A percentile compares a stretch with the other conserved stretches of the same genome.
phyloP scores from a whole-genome alignment of 331 rosid genomes.

The Quercus tomentella region DNA sequence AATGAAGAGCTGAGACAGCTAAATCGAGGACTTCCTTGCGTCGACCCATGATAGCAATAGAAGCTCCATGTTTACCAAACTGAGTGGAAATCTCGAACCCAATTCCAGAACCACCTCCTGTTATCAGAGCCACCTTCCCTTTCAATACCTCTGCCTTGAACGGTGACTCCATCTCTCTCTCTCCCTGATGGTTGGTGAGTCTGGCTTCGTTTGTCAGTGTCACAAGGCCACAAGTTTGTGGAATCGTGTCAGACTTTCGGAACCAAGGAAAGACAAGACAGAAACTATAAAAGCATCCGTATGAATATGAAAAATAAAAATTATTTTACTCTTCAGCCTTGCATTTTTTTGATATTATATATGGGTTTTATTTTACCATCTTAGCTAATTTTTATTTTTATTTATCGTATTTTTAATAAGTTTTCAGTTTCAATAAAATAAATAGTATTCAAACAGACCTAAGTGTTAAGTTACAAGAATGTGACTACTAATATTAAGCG shows the following conservation, averaged over 20 bases:
- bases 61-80: conserved; percentile 85
- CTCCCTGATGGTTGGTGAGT: neutral
- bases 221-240: neutral
- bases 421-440: no score
- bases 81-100: conserved; percentile 76
- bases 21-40: conserved; percentile 68
- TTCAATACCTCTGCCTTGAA: conserved; percentile 53
- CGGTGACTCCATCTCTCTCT: conserved; percentile 55
- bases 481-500: no score
- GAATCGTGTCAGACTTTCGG: neutral
- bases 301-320: no score
- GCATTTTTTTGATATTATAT: no score
- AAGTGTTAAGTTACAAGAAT: no score
- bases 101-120: conserved; percentile 94
- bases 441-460: no score
- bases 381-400: no score
- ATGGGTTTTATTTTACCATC: accelerated
- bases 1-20: conserved; percentile 64
- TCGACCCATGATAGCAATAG: conserved; percentile 88
- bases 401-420: no score
- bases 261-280: no score
- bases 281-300: no score
- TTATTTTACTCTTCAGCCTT: no score
- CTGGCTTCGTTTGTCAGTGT: neutral
- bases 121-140: conserved; percentile 81